phyloP scores from a whole-genome alignment of 2,329 filamentous ascomycete species.

The Bisporella sp. region DNA sequence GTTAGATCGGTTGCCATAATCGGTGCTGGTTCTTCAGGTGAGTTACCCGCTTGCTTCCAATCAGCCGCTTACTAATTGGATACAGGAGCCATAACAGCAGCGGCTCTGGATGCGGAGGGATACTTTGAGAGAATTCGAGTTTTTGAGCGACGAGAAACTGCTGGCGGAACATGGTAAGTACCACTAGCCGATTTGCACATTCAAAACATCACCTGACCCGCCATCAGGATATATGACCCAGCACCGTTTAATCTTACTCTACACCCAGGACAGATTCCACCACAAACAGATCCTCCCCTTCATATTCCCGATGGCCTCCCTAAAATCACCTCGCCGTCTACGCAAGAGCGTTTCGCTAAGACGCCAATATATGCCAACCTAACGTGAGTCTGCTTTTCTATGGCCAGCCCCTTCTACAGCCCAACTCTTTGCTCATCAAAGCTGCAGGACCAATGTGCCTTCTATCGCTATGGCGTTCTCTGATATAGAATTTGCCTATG shows the following conservation, averaged over 20 bases:
- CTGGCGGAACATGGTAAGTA: conserved; percentile 51
- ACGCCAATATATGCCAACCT: conserved; percentile 46
- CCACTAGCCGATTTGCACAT: background rate
- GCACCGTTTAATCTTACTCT: conserved; percentile 31
- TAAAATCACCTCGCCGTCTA: conserved; percentile 30
- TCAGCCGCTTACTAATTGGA: too few species aligned
- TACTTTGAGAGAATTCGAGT: conserved; percentile 50
- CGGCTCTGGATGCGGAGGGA: conserved; percentile 46
- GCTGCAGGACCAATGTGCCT: conserved; percentile 46
- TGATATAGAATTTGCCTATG: conserved; percentile 44
- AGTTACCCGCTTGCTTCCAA: background rate
- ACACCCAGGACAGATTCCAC: conserved; percentile 36
- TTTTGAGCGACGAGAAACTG: conserved; percentile 50
- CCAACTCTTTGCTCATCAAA: background rate
- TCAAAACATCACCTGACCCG: conserved; percentile 36
- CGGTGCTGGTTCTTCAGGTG: conserved; percentile 37
- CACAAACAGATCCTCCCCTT: conserved; percentile 39
- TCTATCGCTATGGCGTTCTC: conserved; percentile 51
- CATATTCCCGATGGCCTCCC: conserved; percentile 37
- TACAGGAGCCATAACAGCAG: conserved; percentile 40
- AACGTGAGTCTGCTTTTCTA: conserved; percentile 33
- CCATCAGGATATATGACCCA: conserved; percentile 44
- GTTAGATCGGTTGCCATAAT: conserved; percentile 37
- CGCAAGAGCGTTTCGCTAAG: conserved; percentile 37
- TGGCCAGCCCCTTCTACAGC: background rate